Evolutionary conservation across 208 protist genomes (phyloP), one percentile per base, ranked within the genome.

Genomic region (Spongospora subterranea): DNA sequence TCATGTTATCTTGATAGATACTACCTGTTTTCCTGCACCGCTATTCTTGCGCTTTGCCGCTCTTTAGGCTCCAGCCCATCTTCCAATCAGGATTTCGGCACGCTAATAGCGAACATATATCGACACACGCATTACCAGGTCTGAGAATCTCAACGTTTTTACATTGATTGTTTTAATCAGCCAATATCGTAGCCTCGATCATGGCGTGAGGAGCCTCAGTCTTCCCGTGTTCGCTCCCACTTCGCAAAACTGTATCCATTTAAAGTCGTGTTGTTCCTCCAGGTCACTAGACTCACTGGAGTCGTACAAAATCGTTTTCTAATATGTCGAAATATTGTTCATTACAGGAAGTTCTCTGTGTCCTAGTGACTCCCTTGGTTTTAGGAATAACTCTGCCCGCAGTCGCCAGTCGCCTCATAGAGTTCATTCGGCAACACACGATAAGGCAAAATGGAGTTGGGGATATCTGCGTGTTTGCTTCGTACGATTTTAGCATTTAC

Each of bases 401-500:
- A 35, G 40, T n/a, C 17, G n/a, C 40, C 35, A n/a, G 35, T 39
- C 6, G n/a, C 17, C 6, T 82, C 17, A 82, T 35, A 17, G 71
- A 43, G n/a, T 82, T 82, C 71, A 43, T 82, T 82, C 71, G 40
- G n/a, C 71, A 82, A n/a, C 6, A 82, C n/a, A 82, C 71, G n/a
- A n/a, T 82, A 6, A 35, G 71, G 71, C 40, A 40, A 43, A 13
- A 35, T 20, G 71, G 71, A 20, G 71, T 82, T 35, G 71, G 71
- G 6, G 71, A 82, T 43, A n/a, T 82, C 40, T 82, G 71, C n/a
- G 71, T 17, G 35, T 82, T 82, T 35, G 6, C 71, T 35, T 6
- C 71, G 17, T 82, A 82, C 71, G 71, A 82, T 35, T 82, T 82
- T n/a, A 45, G 35, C n/a, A 39, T 82, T 13, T 82, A 40, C 71